Conservation (phyloP, 371 early-diverging fungal genomes). For the Dentiscutata heterogama region DNA sequence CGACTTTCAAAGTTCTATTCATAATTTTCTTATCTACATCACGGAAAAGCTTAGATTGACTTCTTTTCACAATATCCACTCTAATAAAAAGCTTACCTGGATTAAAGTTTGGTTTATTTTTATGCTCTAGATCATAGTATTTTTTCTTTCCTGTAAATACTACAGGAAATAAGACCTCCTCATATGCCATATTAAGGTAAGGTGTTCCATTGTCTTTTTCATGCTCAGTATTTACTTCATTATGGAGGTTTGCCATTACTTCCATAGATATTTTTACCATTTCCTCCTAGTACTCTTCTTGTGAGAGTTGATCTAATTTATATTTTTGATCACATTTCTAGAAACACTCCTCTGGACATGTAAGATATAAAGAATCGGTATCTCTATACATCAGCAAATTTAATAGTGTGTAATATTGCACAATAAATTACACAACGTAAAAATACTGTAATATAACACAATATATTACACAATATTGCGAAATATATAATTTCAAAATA, state of each 20-base stretch:
- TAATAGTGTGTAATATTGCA: no score
- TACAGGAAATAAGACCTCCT: constrained; percentile 3
- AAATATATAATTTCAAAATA: no score
- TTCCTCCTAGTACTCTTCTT: constrained; percentile 31
- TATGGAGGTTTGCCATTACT: constrained; percentile 29
- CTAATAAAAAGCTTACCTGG: constrained; percentile 12
- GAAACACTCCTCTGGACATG: constrained; percentile 33
- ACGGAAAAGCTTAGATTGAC: constrained; percentile 23
- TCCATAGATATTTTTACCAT: constrained; percentile 42
- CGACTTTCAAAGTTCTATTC: constrained; percentile 2
- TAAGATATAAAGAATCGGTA: constrained; percentile 28
- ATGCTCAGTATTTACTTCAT: neutral
- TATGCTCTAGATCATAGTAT: neutral
- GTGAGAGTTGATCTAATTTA: constrained; percentile 15
- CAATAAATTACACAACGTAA: no score
- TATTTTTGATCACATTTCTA: constrained; percentile 39
- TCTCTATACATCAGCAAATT: no score
- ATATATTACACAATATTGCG: no score
- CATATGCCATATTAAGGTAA: no score
- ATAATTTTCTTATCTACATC: constrained; percentile 27
- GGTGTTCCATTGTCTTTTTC: neutral
- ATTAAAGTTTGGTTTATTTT: constrained; percentile 11
- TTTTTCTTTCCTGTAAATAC: neutral
- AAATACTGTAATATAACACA: no score
- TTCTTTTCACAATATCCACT: constrained; percentile 6